Evolutionary conservation across 768 basidiomycete genomes (phyloP), one percentile per base, ranked within the genome.

Genomic region (Leccinum longicurvipes): DNA sequence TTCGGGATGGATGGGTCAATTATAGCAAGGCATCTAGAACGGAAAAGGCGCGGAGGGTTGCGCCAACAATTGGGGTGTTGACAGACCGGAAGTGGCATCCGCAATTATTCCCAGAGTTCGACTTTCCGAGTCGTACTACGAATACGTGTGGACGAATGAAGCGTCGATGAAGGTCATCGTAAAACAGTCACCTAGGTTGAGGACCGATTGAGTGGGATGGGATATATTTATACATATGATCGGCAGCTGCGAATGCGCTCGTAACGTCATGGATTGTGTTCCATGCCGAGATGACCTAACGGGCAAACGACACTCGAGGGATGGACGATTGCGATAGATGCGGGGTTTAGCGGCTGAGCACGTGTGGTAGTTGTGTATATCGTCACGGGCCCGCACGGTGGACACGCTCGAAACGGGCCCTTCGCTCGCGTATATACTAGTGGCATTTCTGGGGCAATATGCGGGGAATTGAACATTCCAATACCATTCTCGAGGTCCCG

Each of bases 191-290:
- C 1, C 23, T 14, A 17, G 24, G n/a, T 7, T 12, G 24, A 44
- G n/a, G 31, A 49, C 27, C 3, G 59, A 50, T 62, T 47, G 8
- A 36, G 48, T 48, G 60, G 60, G 34, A 44, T 12, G 21, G 24
- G 52, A 58, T 53, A 51, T 6, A 28, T 7, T 39, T 19, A 41
- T n/a, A n/a, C n/a, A n/a, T 19, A 41, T n/a, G 56, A 63, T 59
- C 49, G 60, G 54, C 59, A 7, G 45, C 42, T 24, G 28, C 15
- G 53, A 60, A 39, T 21, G 47, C 6, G 23, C 21, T 45, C 25
- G 59, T 48, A 46, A 56, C 54, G 54, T 57, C 54, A 62, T 32
- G 32, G 44, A 34, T 28, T 36, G 17, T 29, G n/a, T 7, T 21
- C 4, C 34, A 31, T 53, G 47, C 23, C 11, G 39, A 10, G 19